These are phyloP conservation scores for Mollisiaceae sp. DNA, from an alignment of 2,329 filamentous ascomycete species.

Conservation along the genomic window DNA sequence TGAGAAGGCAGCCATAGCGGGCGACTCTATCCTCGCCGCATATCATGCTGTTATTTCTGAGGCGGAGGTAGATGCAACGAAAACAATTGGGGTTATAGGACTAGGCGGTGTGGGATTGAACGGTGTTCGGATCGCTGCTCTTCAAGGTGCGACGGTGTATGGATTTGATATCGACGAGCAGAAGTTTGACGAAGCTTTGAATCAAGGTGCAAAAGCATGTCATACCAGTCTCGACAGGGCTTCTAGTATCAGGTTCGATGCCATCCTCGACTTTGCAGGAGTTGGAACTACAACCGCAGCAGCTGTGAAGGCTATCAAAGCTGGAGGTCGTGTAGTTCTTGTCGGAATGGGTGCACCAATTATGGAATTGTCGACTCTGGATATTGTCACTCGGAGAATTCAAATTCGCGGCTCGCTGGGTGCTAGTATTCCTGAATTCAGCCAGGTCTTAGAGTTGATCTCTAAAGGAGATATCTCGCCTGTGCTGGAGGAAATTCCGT, in stretches of 20 bases:
- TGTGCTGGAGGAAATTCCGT: constrained; percentile 23
- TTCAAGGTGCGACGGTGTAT: constrained; percentile 25
- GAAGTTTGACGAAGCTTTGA: constrained; percentile 15
- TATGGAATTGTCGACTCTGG: constrained; percentile 10
- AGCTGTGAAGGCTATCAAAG: constrained; percentile 20
- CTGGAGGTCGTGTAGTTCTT: constrained; percentile 19
- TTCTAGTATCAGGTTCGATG: constrained; percentile 12
- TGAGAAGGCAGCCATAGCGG: constrained; percentile 22
- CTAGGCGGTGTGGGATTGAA: constrained; percentile 23
- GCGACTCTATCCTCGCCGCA: constrained; percentile 19
- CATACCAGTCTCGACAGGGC: constrained; percentile 18
- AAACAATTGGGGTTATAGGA: constrained; percentile 24
- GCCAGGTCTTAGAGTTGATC: constrained; percentile 19
- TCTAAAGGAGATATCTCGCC: constrained; percentile 14
- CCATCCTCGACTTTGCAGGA: constrained; percentile 27
- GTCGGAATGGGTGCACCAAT: constrained; percentile 17
- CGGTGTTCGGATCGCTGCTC: constrained; percentile 17
- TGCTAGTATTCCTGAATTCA: constrained; percentile 17
- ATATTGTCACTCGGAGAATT: constrained; percentile 13
- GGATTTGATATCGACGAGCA: constrained; percentile 23
- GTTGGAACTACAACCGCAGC: constrained; percentile 12
- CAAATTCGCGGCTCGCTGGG: constrained; percentile 19
- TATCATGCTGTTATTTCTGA: constrained; percentile 25
- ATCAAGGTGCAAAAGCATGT: constrained; percentile 24
- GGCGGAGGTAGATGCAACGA: constrained; percentile 12